phyloP scores from a whole-genome alignment of 805 yeast genomes.

The Henningerozyma blattae region DNA sequence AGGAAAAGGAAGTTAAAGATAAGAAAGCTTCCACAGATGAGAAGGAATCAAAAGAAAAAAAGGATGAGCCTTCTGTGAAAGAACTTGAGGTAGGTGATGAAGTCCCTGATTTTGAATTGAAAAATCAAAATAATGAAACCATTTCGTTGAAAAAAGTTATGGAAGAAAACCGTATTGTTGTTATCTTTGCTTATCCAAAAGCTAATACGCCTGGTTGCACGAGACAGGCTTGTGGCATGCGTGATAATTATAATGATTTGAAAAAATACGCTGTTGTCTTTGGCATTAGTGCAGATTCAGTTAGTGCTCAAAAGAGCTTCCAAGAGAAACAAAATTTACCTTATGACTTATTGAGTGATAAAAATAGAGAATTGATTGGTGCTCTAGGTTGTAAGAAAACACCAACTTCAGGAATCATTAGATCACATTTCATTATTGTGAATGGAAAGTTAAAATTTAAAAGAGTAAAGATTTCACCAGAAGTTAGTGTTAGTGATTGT shows the following conservation, averaged over 20 bases:
- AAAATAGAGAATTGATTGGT: slow-evolving; percentile 54
- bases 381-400: slow-evolving; percentile 73
- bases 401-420: slow-evolving; percentile 55
- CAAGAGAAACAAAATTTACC: slow-evolving; percentile 61
- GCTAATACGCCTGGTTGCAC: slow-evolving; percentile 97
- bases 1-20: background rate
- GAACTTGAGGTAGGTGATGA: slow-evolving; percentile 43
- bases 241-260: slow-evolving; percentile 41
- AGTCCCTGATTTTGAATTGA: slow-evolving; percentile 51
- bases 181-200: slow-evolving; percentile 72
- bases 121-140: slow-evolving; percentile 59
- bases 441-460: slow-evolving; percentile 51
- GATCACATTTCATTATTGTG: slow-evolving; percentile 88
- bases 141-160: slow-evolving; percentile 36
- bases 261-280: slow-evolving; percentile 38
- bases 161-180: slow-evolving; percentile 32
- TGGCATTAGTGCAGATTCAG: slow-evolving; percentile 79
- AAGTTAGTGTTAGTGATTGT: slow-evolving; percentile 47
- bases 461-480: slow-evolving; percentile 36
- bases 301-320: slow-evolving; percentile 66
- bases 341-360: slow-evolving; percentile 68
- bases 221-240: slow-evolving; percentile 83
- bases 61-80: background rate
- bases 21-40: background rate
- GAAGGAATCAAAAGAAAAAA: background rate